These are phyloP conservation scores for Blastocystis sp. DNA, from an alignment of 352 stramenopile species.

Conservation along the genomic window DNA sequence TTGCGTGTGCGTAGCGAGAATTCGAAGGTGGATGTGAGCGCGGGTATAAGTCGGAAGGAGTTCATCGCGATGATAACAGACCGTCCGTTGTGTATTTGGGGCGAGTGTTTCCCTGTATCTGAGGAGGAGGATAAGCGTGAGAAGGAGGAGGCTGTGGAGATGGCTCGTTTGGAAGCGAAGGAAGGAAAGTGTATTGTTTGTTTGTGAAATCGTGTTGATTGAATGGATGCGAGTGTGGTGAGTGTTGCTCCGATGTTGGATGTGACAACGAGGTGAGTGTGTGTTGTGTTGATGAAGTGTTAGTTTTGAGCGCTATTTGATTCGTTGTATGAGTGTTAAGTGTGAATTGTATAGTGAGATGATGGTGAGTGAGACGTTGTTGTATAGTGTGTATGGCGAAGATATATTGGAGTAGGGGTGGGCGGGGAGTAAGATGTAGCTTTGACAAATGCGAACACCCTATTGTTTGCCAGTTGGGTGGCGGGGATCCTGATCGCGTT, in stretches of 20 bases:
- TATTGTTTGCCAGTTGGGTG: constrained; percentile 16
- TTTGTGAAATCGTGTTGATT: constrained; percentile 24
- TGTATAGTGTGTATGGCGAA: constrained; percentile 16
- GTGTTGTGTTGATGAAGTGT: background rate
- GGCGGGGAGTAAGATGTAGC: background rate
- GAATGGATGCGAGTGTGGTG: background rate
- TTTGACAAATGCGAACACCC: constrained; percentile 21
- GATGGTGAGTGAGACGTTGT: constrained; percentile 18
- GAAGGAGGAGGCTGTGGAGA: constrained; percentile 2
- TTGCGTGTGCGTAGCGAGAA: background rate
- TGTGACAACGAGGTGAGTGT: constrained; percentile 22
- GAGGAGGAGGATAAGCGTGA: constrained; percentile 12
- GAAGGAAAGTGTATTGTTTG: background rate
- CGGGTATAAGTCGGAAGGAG: background rate
- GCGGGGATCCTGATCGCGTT: background rate
- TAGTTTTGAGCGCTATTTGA: constrained; percentile 15
- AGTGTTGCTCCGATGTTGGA: constrained; percentile 36
- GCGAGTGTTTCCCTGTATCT: constrained; percentile 35
- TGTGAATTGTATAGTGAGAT: constrained; percentile 31
- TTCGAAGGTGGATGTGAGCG: background rate
- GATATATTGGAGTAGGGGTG: constrained; percentile 15
- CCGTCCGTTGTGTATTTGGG: constrained; percentile 21
- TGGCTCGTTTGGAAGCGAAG: background rate
- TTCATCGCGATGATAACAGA: constrained; percentile 5
- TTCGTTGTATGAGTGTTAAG: background rate